Conservation (phyloP, 73 alveolate species). For the Paramecium bursaria region DNA sequence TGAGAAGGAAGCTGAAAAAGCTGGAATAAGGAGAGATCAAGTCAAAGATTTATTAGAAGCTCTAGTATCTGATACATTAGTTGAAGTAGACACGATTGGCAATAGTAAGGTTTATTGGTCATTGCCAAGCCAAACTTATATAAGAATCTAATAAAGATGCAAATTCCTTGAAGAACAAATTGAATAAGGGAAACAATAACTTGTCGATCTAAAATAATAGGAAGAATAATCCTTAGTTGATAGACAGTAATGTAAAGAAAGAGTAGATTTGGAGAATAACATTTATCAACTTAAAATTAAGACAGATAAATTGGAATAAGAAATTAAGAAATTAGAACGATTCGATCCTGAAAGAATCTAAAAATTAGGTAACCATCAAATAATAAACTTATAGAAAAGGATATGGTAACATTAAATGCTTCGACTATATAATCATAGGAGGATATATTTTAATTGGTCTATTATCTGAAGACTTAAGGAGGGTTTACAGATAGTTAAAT, state of each 20-base stretch:
- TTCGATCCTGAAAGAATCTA: background rate
- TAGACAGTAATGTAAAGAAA: conserved; percentile 36
- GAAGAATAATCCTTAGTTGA: conserved; percentile 3
- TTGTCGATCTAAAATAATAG: conserved; percentile 19
- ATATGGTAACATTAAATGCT: too few species aligned
- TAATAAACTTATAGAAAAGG: too few species aligned
- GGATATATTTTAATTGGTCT: too few species aligned
- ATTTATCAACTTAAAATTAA: background rate
- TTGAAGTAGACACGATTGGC: conserved; percentile 65
- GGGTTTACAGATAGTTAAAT: too few species aligned
- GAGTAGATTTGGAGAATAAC: conserved; percentile 27
- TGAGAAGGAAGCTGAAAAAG: conserved; percentile 59
- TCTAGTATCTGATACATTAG: conserved; percentile 63
- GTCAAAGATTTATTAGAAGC: conserved; percentile 65
- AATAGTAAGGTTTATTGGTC: conserved; percentile 70
- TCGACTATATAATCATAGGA: too few species aligned
- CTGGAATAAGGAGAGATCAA: conserved; percentile 32
- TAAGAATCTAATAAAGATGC: conserved; percentile 23
- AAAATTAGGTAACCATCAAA: too few species aligned
- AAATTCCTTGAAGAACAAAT: background rate
- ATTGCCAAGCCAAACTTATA: conserved; percentile 60
- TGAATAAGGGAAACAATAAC: conserved; percentile 1
- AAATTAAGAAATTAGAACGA: background rate
- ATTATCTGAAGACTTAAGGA: too few species aligned
- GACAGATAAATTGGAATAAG: background rate